These are phyloP conservation scores for Xylaria multiplex DNA, from an alignment of 2,329 filamentous ascomycete species.

Conservation along the genomic window DNA sequence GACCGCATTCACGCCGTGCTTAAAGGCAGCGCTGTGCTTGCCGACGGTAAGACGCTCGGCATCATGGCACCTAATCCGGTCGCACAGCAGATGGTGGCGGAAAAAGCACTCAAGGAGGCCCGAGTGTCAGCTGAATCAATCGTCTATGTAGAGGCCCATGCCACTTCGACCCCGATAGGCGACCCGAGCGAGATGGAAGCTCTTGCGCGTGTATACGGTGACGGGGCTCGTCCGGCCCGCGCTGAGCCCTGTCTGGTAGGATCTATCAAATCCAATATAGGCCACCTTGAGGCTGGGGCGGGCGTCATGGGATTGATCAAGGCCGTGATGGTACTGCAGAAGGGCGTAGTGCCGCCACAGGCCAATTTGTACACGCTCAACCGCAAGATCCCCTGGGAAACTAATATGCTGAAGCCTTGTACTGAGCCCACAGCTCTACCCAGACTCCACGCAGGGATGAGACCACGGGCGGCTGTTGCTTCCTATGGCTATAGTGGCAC, in stretches of 20 bases:
- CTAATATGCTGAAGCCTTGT: too few relatives aligned
- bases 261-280: too few relatives aligned
- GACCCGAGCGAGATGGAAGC: slow-evolving; percentile 17
- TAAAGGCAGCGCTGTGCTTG: slow-evolving; percentile 12
- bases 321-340: too few relatives aligned
- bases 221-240: neutral
- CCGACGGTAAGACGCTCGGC: slow-evolving; percentile 21
- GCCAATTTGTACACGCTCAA: too few relatives aligned
- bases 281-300: too few relatives aligned
- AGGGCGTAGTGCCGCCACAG: too few relatives aligned
- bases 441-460: too few relatives aligned
- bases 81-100: slow-evolving; percentile 11
- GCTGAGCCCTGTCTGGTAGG: too few relatives aligned
- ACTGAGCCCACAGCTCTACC: too few relatives aligned
- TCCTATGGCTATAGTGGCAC: slow-evolving; percentile 20
- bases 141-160: slow-evolving; percentile 21
- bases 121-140: neutral
- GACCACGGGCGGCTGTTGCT: slow-evolving; percentile 12
- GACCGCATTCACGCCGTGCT: slow-evolving; percentile 16
- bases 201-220: neutral
- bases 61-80: slow-evolving; percentile 21
- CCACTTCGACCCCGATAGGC: slow-evolving; percentile 19
- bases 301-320: too few relatives aligned
- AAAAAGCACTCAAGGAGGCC: slow-evolving; percentile 2
- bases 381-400: too few relatives aligned